A percentile compares a stretch with the other conserved stretches of the same genome.
Conservation (phyloP, 23 red algal species). For the Rhodosorus marinus region DNA sequence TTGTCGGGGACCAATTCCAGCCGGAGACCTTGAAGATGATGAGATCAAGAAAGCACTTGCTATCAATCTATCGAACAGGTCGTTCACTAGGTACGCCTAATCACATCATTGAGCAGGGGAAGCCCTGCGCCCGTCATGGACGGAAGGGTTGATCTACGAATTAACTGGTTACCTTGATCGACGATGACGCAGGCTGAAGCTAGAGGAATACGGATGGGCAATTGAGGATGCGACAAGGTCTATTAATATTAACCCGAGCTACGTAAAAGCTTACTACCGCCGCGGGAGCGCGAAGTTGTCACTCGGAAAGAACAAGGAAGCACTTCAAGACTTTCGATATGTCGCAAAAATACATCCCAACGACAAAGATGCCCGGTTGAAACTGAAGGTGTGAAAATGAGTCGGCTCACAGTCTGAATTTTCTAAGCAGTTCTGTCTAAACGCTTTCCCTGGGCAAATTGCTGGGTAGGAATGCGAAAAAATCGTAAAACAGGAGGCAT, state of each 20-base stretch:
- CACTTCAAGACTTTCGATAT: constrained; percentile 47
- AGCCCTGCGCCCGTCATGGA: neutral
- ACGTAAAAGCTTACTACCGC: constrained; percentile 86
- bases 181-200: too few relatives aligned
- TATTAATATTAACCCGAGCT: constrained; percentile 28
- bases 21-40: neutral
- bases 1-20: neutral
- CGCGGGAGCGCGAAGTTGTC: constrained; percentile 61
- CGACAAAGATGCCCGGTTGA: constrained; percentile 55
- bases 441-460: neutral
- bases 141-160: constrained; percentile 4
- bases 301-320: constrained; percentile 62
- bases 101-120: neutral
- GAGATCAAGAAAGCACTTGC: neutral
- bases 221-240: constrained; percentile 54
- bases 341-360: constrained; percentile 36
- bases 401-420: too few relatives aligned
- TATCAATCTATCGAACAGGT: neutral
- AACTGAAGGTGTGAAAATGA: too few relatives aligned
- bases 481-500: constrained; percentile 43
- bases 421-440: neutral
- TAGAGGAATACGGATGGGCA: constrained; percentile 86
- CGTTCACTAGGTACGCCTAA: neutral
- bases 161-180: constrained; percentile 6
- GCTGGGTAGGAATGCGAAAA: constrained; percentile 89